A percentile compares a stretch with the other conserved stretches of the same genome.
phyloP scores from a whole-genome alignment of 1,284 basidiomycete genomes.

The Singerocomus rubriflavus region DNA sequence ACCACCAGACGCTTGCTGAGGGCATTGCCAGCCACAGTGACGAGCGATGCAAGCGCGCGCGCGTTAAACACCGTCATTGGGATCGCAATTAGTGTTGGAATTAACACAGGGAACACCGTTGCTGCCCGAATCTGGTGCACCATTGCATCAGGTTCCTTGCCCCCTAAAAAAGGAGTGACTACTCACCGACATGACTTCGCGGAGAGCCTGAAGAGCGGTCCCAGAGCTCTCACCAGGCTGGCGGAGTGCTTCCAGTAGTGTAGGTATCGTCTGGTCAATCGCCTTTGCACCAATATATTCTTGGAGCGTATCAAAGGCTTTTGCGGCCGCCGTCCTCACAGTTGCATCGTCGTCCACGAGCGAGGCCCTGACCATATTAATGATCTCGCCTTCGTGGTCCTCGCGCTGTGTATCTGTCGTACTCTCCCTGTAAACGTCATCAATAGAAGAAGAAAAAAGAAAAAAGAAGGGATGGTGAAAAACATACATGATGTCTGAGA shows the following conservation, averaged over 20 bases:
- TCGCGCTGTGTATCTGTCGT: constrained; percentile 86
- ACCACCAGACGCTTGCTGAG: constrained; percentile 44
- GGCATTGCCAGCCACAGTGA: no score
- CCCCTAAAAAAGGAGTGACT: no score
- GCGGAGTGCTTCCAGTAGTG: no score
- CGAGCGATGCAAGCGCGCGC: constrained; percentile 61
- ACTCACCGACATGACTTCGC: no score
- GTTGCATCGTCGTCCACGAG: constrained; percentile 86
- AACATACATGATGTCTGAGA: constrained; percentile 84
- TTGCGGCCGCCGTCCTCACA: constrained; percentile 91
- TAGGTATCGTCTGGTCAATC: constrained; percentile 58
- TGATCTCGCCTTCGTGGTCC: constrained; percentile 88
- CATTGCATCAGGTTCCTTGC: no score
- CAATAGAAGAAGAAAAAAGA: not conserved
- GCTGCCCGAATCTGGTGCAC: no score
- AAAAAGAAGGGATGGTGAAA: not conserved
- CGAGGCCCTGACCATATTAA: constrained; percentile 80
- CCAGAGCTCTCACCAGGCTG: no score
- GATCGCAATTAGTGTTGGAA: no score
- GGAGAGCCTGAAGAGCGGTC: no score
- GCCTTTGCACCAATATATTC: constrained; percentile 88
- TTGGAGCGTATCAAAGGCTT: constrained; percentile 92
- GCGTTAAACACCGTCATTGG: constrained; percentile 66
- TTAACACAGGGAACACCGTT: no score
- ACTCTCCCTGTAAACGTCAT: constrained; percentile 57